Conservation (phyloP, 768 basidiomycete genomes). For the Trametes gibbosa region DNA sequence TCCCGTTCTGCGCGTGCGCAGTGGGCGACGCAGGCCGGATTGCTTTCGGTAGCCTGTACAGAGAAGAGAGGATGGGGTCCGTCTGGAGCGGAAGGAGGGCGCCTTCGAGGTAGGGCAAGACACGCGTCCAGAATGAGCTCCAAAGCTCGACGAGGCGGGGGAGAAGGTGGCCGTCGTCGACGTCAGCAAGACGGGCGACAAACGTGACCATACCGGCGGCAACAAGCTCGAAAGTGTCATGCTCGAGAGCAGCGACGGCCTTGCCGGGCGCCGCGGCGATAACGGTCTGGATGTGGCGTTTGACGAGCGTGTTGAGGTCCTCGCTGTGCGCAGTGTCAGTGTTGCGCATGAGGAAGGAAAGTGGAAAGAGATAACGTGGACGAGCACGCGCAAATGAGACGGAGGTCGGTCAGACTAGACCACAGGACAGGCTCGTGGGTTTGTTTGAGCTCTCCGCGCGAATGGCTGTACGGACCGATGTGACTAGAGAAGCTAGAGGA, state of each 20-base stretch:
- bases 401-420: too few species aligned
- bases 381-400: too few species aligned
- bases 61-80: conserved; percentile 60
- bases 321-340: conserved; percentile 47
- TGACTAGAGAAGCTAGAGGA: conserved; percentile 4
- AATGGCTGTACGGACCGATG: not conserved
- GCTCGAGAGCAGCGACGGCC: conserved; percentile 69
- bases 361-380: too few species aligned
- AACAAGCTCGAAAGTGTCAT: conserved; percentile 81
- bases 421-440: too few species aligned
- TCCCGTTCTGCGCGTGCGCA: conserved; percentile 44
- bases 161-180: conserved; percentile 79
- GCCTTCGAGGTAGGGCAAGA: conserved; percentile 84
- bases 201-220: conserved; percentile 89
- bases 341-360: not conserved
- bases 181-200: conserved; percentile 73
- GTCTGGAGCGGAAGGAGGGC: conserved; percentile 64
- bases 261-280: conserved; percentile 72
- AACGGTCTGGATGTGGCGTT: conserved; percentile 70
- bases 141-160: conserved; percentile 81
- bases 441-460: too few species aligned
- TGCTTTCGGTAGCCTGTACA: conserved; percentile 58
- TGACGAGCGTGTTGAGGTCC: conserved; percentile 82
- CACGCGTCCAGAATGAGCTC: conserved; percentile 92
- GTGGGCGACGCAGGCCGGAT: conserved; percentile 50